Percentiles rank a stretch among this genome's conserved stretches.
Conservation (phyloP, 108 stramenopile species). For the Conticribra guillardii region DNA sequence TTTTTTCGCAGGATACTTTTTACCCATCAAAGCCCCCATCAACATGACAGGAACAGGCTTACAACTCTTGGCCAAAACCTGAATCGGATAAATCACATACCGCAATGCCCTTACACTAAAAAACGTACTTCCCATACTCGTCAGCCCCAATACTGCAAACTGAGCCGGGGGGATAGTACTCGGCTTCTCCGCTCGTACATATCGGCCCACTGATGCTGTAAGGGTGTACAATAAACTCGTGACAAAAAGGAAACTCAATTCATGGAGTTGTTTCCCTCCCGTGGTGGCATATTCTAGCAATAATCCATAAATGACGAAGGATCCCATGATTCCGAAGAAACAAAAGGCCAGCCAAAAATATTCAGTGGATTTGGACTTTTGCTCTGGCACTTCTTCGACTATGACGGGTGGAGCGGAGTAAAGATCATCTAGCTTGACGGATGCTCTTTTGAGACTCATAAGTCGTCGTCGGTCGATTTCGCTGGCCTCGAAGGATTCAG, state of each 20-base stretch:
- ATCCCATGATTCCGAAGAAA: constrained; percentile 91
- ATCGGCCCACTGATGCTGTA: constrained; percentile 82
- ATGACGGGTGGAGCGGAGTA: constrained; percentile 46
- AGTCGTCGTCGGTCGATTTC: constrained; percentile 34
- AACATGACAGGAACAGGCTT: constrained; percentile 99
- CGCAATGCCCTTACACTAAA: constrained; percentile 92
- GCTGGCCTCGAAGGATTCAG: neutral
- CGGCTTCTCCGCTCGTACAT: constrained; percentile 90
- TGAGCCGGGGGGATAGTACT: constrained; percentile 92
- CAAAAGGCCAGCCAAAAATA: constrained; percentile 86
- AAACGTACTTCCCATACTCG: constrained; percentile 97
- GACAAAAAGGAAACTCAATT: constrained; percentile 94
- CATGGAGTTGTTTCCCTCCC: constrained; percentile 92
- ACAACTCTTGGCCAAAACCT: constrained; percentile 97
- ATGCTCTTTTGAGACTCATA: constrained; percentile 24
- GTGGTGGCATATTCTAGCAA: constrained; percentile 94
- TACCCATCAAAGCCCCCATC: constrained; percentile 96
- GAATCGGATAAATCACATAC: constrained; percentile 96
- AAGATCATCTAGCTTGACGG: constrained; percentile 46
- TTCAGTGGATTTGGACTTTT: constrained; percentile 38
- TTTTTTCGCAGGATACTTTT: constrained; percentile 90
- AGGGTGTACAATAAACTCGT: constrained; percentile 92
- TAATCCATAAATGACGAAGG: constrained; percentile 92
- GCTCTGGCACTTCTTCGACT: constrained; percentile 15
- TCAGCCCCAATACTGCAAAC: constrained; percentile 92